phyloP scores from a whole-genome alignment of 495 filamentous ascomycete species.

The Aspergillus asperescens region DNA sequence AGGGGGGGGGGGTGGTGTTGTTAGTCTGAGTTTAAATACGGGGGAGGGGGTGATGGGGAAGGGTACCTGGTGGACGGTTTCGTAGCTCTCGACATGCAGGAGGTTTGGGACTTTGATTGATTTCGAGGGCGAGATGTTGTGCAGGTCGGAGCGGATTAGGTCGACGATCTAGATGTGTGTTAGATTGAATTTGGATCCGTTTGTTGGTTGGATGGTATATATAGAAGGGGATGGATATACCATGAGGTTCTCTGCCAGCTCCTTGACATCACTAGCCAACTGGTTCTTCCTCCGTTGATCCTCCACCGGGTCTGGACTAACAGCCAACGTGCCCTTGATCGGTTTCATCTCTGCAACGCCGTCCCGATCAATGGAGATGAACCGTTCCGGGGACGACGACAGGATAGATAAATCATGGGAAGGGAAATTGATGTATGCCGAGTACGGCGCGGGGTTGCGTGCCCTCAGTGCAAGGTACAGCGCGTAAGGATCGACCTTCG shows the following conservation, averaged over 20 bases:
- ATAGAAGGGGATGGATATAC: not conserved
- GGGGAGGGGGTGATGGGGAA: not conserved
- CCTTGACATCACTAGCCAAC: constrained; percentile 1
- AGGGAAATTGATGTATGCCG: constrained; percentile 5
- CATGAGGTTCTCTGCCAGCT: constrained; percentile 4
- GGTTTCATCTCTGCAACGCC: constrained; percentile 7
- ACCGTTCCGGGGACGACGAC: constrained; percentile 3
- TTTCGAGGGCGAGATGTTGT: constrained; percentile 2
- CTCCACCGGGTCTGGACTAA: constrained; percentile 1
- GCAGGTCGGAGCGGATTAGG: constrained; percentile 5
- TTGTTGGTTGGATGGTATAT: no score
- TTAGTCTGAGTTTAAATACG: not conserved
- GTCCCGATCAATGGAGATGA: not conserved
- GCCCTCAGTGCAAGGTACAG: not conserved
- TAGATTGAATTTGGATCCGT: not conserved
- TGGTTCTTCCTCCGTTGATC: not conserved
- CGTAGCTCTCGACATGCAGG: constrained; percentile 6
- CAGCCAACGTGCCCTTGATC: constrained; percentile 5
- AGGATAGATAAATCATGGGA: not conserved
- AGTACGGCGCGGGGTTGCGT: constrained; percentile 3
- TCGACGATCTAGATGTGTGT: not conserved
- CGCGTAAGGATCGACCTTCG: not conserved
- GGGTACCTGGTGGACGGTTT: constrained; percentile 5
- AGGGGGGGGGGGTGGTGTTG: no score
- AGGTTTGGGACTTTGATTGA: constrained; percentile 5